Evolutionary conservation across 1,284 basidiomycete genomes (phyloP), one percentile per base, ranked within the genome.

Genomic region (Rhizopogon hawkerae): DNA sequence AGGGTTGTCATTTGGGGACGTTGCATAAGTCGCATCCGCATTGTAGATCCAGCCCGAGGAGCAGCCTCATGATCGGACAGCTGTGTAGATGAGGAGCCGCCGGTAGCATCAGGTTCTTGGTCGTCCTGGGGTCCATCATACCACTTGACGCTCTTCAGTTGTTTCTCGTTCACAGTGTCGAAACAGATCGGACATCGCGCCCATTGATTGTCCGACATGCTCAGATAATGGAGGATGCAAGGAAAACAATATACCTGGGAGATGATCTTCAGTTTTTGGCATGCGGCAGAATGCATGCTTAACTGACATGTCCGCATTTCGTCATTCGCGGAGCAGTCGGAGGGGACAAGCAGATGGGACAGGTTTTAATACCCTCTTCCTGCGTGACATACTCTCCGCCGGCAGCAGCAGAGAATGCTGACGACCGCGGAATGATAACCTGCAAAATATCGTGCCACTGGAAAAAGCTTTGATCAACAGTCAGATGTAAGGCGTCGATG

Each of bases 391-490:
- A 58, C 35, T 71, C 70, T 29, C 70, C 68, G 42, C 65, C 66
- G 44, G 70, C 68, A 46, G 75, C 68, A 56, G 78, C 74, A 60
- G 74, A 77, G 54, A 79, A 69, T 52, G 78, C 78, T 54, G 83
- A 83, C 53, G 78, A 74, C 46, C 88, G 89, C 31, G 92, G 89
- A 54, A 98, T 84, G 59, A 98, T 83, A 53, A 99, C 84, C 67
- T 98, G 95, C 6, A 96, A 75, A 57, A 99, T 90, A 68, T 98
- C 91, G n/a, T 87, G 80, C 92, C 92, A 96, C 72, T 93, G 88
- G 66, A 96, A 89, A 69, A 85, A 91, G 59, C 90, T 93, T 58
- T 49, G 56, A 54, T 54, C 21, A 54, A 49, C 39, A 9, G 38
- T 48, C 33, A 7, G 18, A 8, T 10, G 18, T 26, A 46, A 48